Evolutionary conservation across 345 rosid species (phyloP), one percentile per base, ranked within the genome.

Genomic region (Eucalyptus albens): DNA sequence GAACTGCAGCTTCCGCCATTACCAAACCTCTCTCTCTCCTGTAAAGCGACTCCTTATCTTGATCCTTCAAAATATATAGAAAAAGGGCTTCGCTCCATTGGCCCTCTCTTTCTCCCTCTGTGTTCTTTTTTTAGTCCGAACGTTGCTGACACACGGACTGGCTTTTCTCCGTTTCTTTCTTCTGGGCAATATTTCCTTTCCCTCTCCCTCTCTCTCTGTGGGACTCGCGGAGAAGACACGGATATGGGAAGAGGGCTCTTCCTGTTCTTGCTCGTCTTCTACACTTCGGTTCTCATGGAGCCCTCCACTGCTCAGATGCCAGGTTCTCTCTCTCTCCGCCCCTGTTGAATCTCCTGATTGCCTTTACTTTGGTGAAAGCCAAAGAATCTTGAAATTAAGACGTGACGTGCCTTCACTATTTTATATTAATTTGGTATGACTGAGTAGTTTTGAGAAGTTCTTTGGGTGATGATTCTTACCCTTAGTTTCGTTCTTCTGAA

Each of bases 281-380:
- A 88, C 67, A 87, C 90, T 65, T 89, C 93, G 91, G 91, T 89
- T 89, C 93, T 95, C 91, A 90, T 93, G 87, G 87, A 88, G 87
- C 89, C 90, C 88, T 93, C 92, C 80, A 91, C 94, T 40, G 95
- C 97, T 62, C 99, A 97, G 91, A 91, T 91, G 92, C 94, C 93
- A 92, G 97, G 98, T 96, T 53, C 56, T 81, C 47, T 89, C 88
- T 89, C 88, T 12, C 87, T 33, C 24, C 85, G 51, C 90, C 83
- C 88, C 62, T 40, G 17, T 88, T 77, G 7, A 40, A 77, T 77
- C 83, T 77, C 47, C 42, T 1, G 47, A 11, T 77, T 40, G 83
- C 83, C 47, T 77, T 40, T 40, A 40, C 83, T 77, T 40, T 77
- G 83, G 47, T 37, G 47, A 53, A 77, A 11, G 83, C 27, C 27